Evolutionary conservation across 78 protist species (phyloP).

Genomic region (Chrysochromulina parva): DNA sequence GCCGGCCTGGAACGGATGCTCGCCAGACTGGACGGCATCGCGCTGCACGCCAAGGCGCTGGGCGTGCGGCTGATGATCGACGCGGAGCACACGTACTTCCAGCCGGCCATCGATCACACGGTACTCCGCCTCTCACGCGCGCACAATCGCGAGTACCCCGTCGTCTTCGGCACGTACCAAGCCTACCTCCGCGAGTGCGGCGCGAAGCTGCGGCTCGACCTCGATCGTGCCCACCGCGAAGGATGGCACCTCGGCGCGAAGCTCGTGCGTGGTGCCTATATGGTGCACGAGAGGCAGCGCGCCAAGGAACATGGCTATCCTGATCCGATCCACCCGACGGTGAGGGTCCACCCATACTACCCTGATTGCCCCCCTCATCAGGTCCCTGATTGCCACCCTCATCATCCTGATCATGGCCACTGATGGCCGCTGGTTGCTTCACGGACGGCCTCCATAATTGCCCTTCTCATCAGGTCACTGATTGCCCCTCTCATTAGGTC

Average conservation of each 20-base stretch:
- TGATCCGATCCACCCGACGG: not conserved
- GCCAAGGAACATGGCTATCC: constrained; percentile 10
- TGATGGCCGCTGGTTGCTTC: too few relatives aligned
- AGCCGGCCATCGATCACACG: constrained; percentile 73
- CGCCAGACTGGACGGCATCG: not conserved
- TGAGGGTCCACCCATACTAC: too few relatives aligned
- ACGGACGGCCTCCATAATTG: too few relatives aligned
- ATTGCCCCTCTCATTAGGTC: too few relatives aligned
- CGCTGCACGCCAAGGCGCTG: not conserved
- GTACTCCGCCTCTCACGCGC: constrained; percentile 39
- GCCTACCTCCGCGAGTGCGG: constrained; percentile 50
- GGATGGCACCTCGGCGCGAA: not conserved
- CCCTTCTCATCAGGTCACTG: too few relatives aligned
- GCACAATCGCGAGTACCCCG: constrained; percentile 50
- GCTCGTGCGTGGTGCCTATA: constrained; percentile 83
- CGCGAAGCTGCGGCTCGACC: constrained; percentile 23
- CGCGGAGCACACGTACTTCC: constrained; percentile 83
- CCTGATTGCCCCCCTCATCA: too few relatives aligned
- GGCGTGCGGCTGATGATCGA: constrained; percentile 62
- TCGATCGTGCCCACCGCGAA: constrained; percentile 15
- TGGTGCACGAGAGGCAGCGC: constrained; percentile 41
- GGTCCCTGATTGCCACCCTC: too few relatives aligned
- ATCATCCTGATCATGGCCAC: not conserved
- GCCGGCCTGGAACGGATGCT: not conserved
- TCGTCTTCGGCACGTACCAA: constrained; percentile 76